Evolutionary conservation across 495 filamentous ascomycete genomes (phyloP).

Genomic region (Lophiotrema nucula): DNA sequence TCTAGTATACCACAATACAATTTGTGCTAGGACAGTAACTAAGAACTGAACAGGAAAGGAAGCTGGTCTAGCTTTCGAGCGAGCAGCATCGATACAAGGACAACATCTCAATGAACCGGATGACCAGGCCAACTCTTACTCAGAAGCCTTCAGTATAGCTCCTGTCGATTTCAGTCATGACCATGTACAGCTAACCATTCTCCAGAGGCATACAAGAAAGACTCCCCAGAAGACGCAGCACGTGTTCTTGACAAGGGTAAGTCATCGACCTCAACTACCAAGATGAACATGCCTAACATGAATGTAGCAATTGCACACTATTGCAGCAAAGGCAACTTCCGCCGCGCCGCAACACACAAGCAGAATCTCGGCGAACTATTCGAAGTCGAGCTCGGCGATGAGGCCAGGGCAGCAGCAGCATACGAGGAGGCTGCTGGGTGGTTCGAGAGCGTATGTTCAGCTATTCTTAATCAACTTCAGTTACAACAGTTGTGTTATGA

Average conservation of each 20-base stretch:
- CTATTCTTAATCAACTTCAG: not conserved
- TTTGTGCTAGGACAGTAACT: not conserved
- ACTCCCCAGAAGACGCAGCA: constrained; percentile 27
- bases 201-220: constrained; percentile 30
- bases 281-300: not conserved
- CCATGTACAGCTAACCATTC: constrained; percentile 1
- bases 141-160: constrained; percentile 31
- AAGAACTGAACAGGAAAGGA: constrained; percentile 37
- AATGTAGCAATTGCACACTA: constrained; percentile 34
- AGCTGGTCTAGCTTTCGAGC: constrained; percentile 30
- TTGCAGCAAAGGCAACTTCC: constrained; percentile 64
- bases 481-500: not conserved
- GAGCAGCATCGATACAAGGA: constrained; percentile 31
- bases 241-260: constrained; percentile 29
- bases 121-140: constrained; percentile 24
- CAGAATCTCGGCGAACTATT: constrained; percentile 80
- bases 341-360: constrained; percentile 83
- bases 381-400: constrained; percentile 75
- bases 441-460: constrained; percentile 79
- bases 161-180: not conserved
- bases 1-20: too few species aligned
- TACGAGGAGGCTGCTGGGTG: constrained; percentile 79
- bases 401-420: constrained; percentile 69
- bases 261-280: not conserved
- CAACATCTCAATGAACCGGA: constrained; percentile 32